Conservation (phyloP, 2,329 filamentous ascomycete species). For the Onygenales sp. region DNA sequence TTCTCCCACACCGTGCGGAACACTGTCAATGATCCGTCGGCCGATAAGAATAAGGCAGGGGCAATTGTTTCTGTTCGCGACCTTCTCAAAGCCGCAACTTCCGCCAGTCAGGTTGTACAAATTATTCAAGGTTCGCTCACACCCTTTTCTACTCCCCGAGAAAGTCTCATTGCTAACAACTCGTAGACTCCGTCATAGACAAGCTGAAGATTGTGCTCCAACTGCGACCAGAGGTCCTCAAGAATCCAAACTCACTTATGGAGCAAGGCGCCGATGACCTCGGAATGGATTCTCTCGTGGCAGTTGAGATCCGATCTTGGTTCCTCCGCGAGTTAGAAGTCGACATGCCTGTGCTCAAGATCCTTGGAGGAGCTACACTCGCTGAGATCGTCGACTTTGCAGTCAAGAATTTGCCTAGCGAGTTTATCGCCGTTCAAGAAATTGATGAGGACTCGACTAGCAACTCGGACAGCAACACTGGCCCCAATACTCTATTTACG, state of each 20-base stretch:
- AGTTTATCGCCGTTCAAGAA: neutral
- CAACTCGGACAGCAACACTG: neutral
- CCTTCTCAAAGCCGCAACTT: neutral
- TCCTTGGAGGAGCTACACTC: constrained; percentile 21
- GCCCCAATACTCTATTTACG: neutral
- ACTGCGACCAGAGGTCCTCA: neutral
- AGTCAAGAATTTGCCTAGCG: neutral
- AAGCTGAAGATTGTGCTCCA: neutral
- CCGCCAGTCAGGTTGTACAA: neutral
- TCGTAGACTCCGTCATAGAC: neutral
- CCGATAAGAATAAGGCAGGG: neutral
- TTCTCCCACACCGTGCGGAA: constrained; percentile 28
- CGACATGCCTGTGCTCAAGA: constrained; percentile 39
- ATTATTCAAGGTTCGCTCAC: constrained; percentile 2
- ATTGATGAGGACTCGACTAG: neutral
- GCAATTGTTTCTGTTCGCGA: neutral
- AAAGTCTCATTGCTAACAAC: neutral
- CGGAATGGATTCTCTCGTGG: constrained; percentile 28
- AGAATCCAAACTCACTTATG: neutral
- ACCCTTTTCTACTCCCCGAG: neutral
- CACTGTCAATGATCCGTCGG: neutral
- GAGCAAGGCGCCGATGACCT: constrained; percentile 14
- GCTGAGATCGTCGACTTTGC: neutral
- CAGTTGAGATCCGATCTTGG: constrained; percentile 37
- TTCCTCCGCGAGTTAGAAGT: constrained; percentile 35